phyloP scores from a whole-genome alignment of 345 rosid species.

The Fremontodendron californicum region DNA sequence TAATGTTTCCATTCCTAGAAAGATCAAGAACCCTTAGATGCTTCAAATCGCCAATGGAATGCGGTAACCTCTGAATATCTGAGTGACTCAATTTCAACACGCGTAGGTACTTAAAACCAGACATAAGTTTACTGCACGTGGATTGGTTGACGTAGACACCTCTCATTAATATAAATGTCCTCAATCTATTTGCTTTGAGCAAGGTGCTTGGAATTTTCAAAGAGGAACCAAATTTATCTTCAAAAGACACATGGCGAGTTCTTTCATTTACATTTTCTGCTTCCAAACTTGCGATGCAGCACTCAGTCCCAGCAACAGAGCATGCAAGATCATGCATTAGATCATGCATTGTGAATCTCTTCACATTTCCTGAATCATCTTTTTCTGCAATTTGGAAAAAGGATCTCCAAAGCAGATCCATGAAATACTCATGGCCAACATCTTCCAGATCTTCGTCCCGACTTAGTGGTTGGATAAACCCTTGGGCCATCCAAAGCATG shows the following conservation, averaged over 20 bases:
- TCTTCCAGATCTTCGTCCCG: background rate
- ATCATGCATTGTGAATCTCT: background rate
- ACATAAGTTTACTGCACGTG: background rate
- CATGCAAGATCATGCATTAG: background rate
- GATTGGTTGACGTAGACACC: rapidly evolving
- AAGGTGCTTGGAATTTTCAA: background rate
- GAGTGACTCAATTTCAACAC: background rate
- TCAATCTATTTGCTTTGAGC: background rate
- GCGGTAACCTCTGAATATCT: background rate
- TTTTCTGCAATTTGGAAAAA: background rate
- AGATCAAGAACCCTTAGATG: background rate
- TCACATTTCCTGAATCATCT: background rate
- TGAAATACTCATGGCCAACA: background rate
- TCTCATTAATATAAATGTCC: background rate
- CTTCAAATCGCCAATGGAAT: background rate
- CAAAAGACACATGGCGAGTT: background rate
- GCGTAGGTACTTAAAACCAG: background rate
- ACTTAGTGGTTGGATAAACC: background rate
- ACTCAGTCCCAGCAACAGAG: background rate
- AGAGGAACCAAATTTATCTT: background rate
- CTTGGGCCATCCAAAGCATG: background rate
- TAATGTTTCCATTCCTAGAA: background rate
- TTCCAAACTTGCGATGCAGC: background rate
- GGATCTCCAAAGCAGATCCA: background rate
- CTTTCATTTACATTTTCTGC: background rate